Percentiles rank a stretch among this genome's conserved stretches.
These are phyloP conservation scores for Silene noctiflora DNA, from an alignment of 179 eudicot species.

Conservation along the genomic window DNA sequence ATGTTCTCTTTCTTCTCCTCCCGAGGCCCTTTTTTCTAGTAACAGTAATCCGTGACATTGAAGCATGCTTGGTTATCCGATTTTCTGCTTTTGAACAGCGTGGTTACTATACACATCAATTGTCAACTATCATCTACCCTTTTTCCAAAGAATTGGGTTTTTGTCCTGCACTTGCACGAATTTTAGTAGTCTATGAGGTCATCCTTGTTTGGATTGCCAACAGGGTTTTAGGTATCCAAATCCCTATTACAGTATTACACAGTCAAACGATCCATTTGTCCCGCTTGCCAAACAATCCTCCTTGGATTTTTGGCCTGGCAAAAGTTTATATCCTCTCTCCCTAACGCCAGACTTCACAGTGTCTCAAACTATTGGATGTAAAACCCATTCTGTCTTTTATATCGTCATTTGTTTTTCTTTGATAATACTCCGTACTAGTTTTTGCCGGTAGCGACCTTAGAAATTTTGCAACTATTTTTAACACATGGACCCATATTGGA, in stretches of 20 bases:
- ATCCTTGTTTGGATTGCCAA: background rate
- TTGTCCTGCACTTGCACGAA: background rate
- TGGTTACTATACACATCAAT: no score
- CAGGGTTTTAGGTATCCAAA: background rate
- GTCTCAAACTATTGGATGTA: background rate
- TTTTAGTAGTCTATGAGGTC: background rate
- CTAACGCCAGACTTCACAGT: background rate
- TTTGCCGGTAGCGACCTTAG: no score
- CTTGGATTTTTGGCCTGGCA: background rate
- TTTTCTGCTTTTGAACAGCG: no score
- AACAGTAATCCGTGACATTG: background rate
- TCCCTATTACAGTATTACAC: background rate
- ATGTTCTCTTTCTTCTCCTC: conserved; percentile 16
- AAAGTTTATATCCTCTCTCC: conserved; percentile 1
- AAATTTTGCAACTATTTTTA: no score
- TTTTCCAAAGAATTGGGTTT: background rate
- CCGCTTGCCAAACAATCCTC: background rate
- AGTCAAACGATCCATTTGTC: background rate
- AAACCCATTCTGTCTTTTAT: no score
- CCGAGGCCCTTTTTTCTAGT: background rate
- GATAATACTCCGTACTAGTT: no score
- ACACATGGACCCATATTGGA: no score
- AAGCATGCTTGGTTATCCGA: background rate
- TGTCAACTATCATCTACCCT: background rate
- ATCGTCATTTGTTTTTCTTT: no score